Evolutionary conservation across 106 monocot species (phyloP), one percentile per base, ranked within the genome.

Genomic region (Apostasia ramifera): DNA sequence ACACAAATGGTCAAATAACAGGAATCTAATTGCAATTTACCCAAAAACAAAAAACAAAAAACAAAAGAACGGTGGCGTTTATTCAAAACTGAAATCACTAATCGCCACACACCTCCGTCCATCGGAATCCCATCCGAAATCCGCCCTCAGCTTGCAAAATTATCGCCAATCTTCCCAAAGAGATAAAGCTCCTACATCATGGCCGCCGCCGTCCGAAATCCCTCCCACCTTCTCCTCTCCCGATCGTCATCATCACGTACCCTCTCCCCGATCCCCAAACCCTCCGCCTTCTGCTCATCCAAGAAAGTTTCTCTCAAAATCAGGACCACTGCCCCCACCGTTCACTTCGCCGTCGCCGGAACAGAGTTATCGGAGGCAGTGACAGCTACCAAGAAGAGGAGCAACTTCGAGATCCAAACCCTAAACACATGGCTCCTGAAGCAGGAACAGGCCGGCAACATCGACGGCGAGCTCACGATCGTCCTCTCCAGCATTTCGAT

Each of bases 401-500:
- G 82, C 69, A 74, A 74, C 57, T 86, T 68, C 68, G 87, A 85
- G 43, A 49, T 94, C 42, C 65, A 82, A 59, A 94, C 88, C 2
- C 79, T 94, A 55, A 91, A 91, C 0, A 82, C 81, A 4, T 94
- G 94, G 94, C 70, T 91, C 39, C 71, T 95, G 81, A 91, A 91
- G 83, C 94, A 91, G 58, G 94, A 95, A 73, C 91, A 91, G 66
- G 66, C 68, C 1, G 91, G 88, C 5, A 61, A 6, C 50, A 91
- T 95, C 57, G 91, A 95, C 59, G 83, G 88, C 8, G 91, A 95
- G 88, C 75, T 91, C 8, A 88, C 91, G 37, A 88, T 95, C 45
- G 94, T 95, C 61, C 81, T 95, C 44, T 81, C 94, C 1, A 95
- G 94, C 88, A 95, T 95, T 75, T 95, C 94, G 77, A 84, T 84